Base-by-base conservation (phyloP, 345 rosid genomes). In the Psidium guajava region DNA sequence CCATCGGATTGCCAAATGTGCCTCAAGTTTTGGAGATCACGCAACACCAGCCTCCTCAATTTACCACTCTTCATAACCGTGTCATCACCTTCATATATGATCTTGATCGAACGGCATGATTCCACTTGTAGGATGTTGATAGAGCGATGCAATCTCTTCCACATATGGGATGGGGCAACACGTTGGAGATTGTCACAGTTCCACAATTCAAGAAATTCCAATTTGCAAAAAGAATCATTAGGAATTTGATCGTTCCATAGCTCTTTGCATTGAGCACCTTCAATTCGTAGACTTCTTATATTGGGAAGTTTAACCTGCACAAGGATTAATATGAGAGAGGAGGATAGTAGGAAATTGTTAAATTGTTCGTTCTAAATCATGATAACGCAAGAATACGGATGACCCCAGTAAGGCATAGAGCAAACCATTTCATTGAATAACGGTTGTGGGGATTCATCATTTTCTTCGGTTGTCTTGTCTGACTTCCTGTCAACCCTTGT, bases 71-170 rank as follows among this genome's bases (percentile, higher is more conserved):
- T 1, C 0, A 0, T 12, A 59, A 3, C 4, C 0, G 0, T 59
- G 36, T 1, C 69, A 27, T n/a, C 69, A 5, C 36, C 2, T 0
- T 59, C 18, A 1, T 59, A 59, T 59, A 59, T 59, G 18, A 27
- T 13, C 69, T 59, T 0, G 2, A 59, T n/a, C 18, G 0, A 59
- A 27, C 1, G 2, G 2, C 69, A 59, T 12, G 69, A 59, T 5
- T 0, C 0, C 4, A 59, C 69, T 59, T 6, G 0, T 1, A 59
- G 69, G 1, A 0, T 0, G 1, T n/a, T 0, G 0, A 13, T 32
- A 59, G 0, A 0, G 4, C 8, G 0, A 2, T 6, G 36, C 0
- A 6, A 1, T 0, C 1, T 59, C 69, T 59, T 59, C 69, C 69
- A 59, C 32, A 59, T 12, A 13, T 59, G 15, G 1, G 73, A 27